Base-by-base conservation (phyloP, 306 rosid genomes). In the Hippophae tibetana region DNA sequence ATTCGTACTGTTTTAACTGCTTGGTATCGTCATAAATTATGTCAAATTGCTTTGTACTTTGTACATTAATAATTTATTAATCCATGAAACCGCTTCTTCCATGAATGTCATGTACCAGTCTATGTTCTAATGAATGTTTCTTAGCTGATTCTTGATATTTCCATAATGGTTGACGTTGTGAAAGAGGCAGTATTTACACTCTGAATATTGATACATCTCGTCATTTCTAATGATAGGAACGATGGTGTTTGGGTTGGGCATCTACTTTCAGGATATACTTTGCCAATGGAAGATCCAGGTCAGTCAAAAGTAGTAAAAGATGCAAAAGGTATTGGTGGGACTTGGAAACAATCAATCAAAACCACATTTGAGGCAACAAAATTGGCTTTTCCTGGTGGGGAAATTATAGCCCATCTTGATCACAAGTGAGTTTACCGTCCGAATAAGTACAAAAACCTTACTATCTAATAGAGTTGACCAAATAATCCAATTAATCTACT, bases 191-290 rank as follows among this genome's bases (percentile, higher is more conserved):
- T 55, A 38, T 47, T 10, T 31, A 31, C 5, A 31, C 38, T 31
- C 4, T 31, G 38, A 31, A 31, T 31, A 31, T 7, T 48, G 6
- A 18, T 7, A 7, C 14, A 6, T 13, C 56, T 7, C 52, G 6
- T 67, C 25, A 27, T 57, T 52, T 67, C 55, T 76, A 46, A 69
- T 58, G 59, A 42, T 59, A 92, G 96, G 86, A 92, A 85, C 78
- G 90, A 79, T n/a, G 79, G 77, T 69, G 93, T 92, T 45, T 92
- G 96, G 99, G 96, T 84, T 57, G 96, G 96, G 71, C 99, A 92
- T 84, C 83, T 92, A 52, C 92, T 92, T 40, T 88, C 99, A 18
- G 96, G 96, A 67, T 92, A 92, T 80, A 74, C 95, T 41, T 47
- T 92, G 71, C 99, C 97, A n/a, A 92, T 88, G 99, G 99, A 92